A percentile compares a stretch with the other conserved stretches of the same genome.
Evolutionary conservation across 2,329 filamentous ascomycete genomes (phyloP).

Genomic region (Aspergillus unguis): DNA sequence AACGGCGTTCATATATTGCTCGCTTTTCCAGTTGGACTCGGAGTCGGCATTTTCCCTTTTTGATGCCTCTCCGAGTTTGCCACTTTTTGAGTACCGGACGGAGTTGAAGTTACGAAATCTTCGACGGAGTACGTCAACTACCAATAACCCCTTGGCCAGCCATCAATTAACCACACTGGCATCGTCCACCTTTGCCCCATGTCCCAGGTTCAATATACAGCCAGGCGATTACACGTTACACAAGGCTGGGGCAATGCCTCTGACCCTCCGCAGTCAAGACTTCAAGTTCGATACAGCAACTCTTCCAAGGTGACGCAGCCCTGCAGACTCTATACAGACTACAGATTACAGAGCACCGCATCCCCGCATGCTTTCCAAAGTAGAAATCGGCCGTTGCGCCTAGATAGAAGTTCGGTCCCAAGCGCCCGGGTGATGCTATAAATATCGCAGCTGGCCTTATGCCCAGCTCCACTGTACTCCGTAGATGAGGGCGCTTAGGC

Average conservation of each 20-base stretch:
- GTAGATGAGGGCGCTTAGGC: background rate
- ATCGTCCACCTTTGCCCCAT: no score
- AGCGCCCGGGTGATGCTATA: background rate
- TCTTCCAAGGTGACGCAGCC: background rate
- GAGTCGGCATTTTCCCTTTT: background rate
- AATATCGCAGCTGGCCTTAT: background rate
- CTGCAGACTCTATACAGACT: background rate
- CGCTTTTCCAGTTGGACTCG: background rate
- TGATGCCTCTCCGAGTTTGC: background rate
- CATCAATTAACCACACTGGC: background rate
- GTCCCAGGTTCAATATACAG: background rate
- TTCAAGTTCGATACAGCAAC: background rate
- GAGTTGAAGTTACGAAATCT: background rate
- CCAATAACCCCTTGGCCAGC: background rate
- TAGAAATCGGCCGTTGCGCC: background rate
- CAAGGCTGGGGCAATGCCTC: constrained; percentile 5
- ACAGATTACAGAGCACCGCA: background rate
- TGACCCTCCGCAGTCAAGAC: no score
- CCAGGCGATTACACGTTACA: constrained; percentile 1
- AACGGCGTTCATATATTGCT: background rate
- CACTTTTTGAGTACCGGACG: background rate
- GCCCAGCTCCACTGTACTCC: background rate
- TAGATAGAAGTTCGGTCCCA: background rate
- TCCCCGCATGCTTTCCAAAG: background rate
- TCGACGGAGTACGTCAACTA: background rate